Evolutionary conservation across 2,329 filamentous ascomycete species (phyloP).

Genomic region (Claviceps sp.): DNA sequence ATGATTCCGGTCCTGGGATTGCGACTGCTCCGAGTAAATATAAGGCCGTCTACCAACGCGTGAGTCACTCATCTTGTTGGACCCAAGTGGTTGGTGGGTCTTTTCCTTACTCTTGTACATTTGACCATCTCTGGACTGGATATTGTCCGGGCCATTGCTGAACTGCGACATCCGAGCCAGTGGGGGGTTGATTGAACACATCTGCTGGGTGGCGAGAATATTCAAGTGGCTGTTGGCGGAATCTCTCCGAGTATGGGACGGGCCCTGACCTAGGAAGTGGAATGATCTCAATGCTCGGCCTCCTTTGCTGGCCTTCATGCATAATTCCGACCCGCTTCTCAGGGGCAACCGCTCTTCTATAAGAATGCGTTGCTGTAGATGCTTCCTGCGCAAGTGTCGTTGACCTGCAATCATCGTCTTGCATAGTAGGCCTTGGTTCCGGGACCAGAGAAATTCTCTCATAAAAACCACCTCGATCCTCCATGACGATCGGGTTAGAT

Average conservation of each 20-base stretch:
- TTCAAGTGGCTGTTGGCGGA: neutral
- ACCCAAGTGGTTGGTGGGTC: neutral
- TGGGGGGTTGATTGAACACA: neutral
- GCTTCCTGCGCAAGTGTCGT: constrained; percentile 3
- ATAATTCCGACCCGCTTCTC: constrained; percentile 11
- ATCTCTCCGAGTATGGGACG: constrained; percentile 1
- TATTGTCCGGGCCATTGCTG: neutral
- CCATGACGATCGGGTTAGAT: constrained; percentile 24
- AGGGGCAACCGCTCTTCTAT: constrained; percentile 10
- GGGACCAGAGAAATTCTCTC: constrained; percentile 15
- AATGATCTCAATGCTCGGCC: constrained; percentile 10
- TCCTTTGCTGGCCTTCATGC: constrained; percentile 10
- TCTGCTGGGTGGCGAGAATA: neutral
- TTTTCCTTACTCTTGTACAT: constrained; percentile 2
- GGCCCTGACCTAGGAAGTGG: constrained; percentile 7
- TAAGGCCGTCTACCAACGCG: neutral
- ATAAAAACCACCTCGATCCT: constrained; percentile 25
- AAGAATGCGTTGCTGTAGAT: constrained; percentile 6
- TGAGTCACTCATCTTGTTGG: neutral
- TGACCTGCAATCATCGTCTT: neutral
- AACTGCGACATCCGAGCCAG: neutral
- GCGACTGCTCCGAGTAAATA: neutral
- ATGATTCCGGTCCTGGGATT: neutral
- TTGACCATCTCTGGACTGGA: neutral
- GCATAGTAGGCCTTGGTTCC: neutral